A percentile compares a stretch with the other conserved stretches of the same genome.
These are phyloP conservation scores for Mucor piriformis DNA, from an alignment of 371 early-diverging fungal species.

Conservation along the genomic window DNA sequence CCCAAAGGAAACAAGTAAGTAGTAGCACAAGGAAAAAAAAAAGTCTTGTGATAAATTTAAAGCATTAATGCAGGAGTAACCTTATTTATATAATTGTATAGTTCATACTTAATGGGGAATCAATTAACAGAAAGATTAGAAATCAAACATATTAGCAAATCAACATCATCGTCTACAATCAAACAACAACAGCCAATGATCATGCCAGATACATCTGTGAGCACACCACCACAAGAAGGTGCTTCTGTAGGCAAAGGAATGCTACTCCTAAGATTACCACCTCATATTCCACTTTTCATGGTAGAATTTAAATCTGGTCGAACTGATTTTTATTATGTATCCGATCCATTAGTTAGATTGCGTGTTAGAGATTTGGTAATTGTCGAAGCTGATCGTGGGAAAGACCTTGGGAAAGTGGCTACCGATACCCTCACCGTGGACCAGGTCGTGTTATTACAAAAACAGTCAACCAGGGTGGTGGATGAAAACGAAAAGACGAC, in stretches of 20 bases:
- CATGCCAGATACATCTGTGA: conserved; percentile 13
- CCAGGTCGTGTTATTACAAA: conserved; percentile 12
- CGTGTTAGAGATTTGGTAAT: conserved; percentile 81
- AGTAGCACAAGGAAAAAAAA: conserved; percentile 8
- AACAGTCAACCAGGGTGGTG: conserved; percentile 7
- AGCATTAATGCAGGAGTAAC: conserved; percentile 9
- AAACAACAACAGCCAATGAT: background rate
- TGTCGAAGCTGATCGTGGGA: conserved; percentile 97
- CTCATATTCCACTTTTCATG: conserved; percentile 69
- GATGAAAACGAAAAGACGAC: conserved; percentile 4
- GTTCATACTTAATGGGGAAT: background rate
- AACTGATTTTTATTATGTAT: conserved; percentile 81
- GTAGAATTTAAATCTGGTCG: conserved; percentile 93
- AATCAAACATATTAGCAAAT: background rate
- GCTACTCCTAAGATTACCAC: conserved; percentile 46
- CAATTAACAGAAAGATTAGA: conserved; percentile 4
- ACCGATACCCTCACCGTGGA: conserved; percentile 12
- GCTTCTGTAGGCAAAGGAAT: conserved; percentile 48
- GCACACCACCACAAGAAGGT: background rate
- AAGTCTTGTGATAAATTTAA: conserved; percentile 9
- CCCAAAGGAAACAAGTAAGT: conserved; percentile 20
- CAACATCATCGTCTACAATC: background rate
- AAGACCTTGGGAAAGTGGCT: conserved; percentile 84
- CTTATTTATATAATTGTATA: background rate
- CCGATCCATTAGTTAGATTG: conserved; percentile 41